A percentile compares a stretch with the other conserved stretches of the same genome.
Evolutionary conservation across 371 early-diverging fungal genomes (phyloP).

Genomic region (Gilbertella persicaria): DNA sequence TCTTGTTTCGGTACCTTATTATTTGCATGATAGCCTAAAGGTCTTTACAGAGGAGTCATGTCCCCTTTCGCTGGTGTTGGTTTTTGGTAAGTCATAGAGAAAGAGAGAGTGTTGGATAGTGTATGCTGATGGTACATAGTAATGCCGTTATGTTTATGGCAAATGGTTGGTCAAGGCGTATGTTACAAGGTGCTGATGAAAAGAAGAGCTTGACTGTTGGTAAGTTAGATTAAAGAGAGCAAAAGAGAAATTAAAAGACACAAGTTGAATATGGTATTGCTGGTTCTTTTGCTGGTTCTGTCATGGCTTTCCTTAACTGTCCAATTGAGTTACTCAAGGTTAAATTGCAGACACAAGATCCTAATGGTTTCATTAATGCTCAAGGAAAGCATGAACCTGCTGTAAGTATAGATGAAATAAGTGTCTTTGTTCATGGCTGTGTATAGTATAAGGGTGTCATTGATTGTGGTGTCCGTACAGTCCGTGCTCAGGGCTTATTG

Average conservation of each 20-base stretch:
- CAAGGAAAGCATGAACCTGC: constrained; percentile 43
- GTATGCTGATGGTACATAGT: constrained; percentile 27
- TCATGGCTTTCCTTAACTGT: constrained; percentile 83
- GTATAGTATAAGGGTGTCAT: constrained; percentile 70
- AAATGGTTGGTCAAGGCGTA: constrained; percentile 73
- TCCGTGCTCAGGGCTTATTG: constrained; percentile 63
- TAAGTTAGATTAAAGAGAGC: not conserved
- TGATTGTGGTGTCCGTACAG: constrained; percentile 75
- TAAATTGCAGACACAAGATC: constrained; percentile 78
- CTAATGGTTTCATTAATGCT: constrained; percentile 38
- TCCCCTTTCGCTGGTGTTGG: constrained; percentile 89
- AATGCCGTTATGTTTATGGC: constrained; percentile 88
- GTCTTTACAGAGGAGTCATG: constrained; percentile 82
- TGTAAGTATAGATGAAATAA: constrained; percentile 45
- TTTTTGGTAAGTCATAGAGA: constrained; percentile 57
- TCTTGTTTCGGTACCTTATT: constrained; percentile 1
- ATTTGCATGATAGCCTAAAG: constrained; percentile 66
- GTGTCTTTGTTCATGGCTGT: not conserved
- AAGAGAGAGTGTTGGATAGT: not conserved
- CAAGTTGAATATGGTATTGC: constrained; percentile 67
- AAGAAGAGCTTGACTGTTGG: constrained; percentile 38
- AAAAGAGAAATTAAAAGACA: not conserved
- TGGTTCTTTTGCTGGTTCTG: constrained; percentile 82
- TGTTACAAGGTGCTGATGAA: constrained; percentile 59
- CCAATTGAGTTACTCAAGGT: constrained; percentile 88